A percentile compares a stretch with the other conserved stretches of the same genome.
Evolutionary conservation across 495 filamentous ascomycete species (phyloP).

Genomic region (Parathielavia hyrcaniae): DNA sequence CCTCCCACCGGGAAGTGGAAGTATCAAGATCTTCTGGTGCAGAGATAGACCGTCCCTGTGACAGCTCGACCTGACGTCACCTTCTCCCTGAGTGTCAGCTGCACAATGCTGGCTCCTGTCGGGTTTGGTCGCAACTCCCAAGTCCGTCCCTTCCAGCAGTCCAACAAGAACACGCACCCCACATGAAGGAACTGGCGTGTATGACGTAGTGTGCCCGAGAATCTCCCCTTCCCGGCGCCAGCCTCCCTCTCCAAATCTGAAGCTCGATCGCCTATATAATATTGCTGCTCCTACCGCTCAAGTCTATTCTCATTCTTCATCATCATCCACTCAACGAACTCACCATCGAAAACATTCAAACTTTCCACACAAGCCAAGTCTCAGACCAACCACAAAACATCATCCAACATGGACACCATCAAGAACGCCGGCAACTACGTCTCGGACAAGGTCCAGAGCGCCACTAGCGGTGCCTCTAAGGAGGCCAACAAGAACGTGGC

Average conservation of each 20-base stretch:
- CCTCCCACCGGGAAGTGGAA: no score
- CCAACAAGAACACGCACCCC: background rate
- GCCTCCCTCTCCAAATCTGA: no score
- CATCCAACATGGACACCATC: conserved; percentile 52
- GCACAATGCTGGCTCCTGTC: background rate
- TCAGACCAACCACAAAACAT: conserved; percentile 29
- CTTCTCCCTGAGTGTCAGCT: background rate
- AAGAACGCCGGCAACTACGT: conserved; percentile 57
- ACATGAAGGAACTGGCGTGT: no score
- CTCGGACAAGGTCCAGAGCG: conserved; percentile 51
- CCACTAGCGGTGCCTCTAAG: conserved; percentile 48
- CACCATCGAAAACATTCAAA: conserved; percentile 18
- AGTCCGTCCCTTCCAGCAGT: background rate
- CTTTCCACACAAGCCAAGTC: conserved; percentile 28
- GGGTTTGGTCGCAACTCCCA: background rate
- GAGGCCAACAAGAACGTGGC: conserved; percentile 61
- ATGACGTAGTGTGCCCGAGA: background rate
- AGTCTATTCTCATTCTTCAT: conserved; percentile 11
- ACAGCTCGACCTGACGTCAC: background rate
- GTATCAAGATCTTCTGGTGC: no score
- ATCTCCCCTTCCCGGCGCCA: no score
- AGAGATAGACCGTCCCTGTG: no score
- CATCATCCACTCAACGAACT: conserved; percentile 25
- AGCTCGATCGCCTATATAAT: conserved; percentile 26
- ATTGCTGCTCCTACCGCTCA: conserved; percentile 13